Conservation (phyloP, 305 asterid species). For the Striga hermonthica region DNA sequence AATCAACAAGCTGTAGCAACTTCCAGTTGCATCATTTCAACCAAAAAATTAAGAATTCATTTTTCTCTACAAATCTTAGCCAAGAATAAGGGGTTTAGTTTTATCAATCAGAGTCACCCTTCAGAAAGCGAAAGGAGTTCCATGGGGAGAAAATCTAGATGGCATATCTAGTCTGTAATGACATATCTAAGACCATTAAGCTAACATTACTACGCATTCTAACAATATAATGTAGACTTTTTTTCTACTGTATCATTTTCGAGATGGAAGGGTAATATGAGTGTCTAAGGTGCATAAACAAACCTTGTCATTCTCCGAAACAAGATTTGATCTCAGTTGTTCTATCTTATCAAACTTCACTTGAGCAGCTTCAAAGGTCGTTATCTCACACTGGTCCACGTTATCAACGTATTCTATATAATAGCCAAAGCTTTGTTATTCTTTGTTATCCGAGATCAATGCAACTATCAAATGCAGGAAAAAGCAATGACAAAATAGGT, state of each 20-base stretch:
- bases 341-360: conserved; percentile 46
- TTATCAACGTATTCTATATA: conserved; percentile 40
- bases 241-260: not conserved
- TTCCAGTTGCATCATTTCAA: conserved; percentile 4
- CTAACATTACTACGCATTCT: conserved; percentile 10
- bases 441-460: conserved; percentile 27
- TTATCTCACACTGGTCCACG: conserved; percentile 31
- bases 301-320: conserved; percentile 52
- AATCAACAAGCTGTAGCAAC: conserved; percentile 1
- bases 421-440: conserved; percentile 29
- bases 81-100: conserved; percentile 18
- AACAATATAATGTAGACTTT: conserved; percentile 17
- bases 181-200: conserved; percentile 11
- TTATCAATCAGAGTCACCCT: conserved; percentile 9
- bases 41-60: conserved; percentile 7
- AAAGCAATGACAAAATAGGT: not conserved
- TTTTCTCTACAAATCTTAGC: conserved; percentile 18
- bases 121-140: conserved; percentile 13
- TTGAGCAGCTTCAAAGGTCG: conserved; percentile 45
- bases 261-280: conserved; percentile 18
- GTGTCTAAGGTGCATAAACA: conserved; percentile 31
- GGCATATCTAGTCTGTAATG: not conserved
- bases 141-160: conserved; percentile 22
- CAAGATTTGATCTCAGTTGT: conserved; percentile 47
- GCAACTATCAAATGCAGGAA: conserved; percentile 15